These are phyloP conservation scores for Candida krabiensis DNA, from an alignment of 805 yeast species.

Conservation along the genomic window DNA sequence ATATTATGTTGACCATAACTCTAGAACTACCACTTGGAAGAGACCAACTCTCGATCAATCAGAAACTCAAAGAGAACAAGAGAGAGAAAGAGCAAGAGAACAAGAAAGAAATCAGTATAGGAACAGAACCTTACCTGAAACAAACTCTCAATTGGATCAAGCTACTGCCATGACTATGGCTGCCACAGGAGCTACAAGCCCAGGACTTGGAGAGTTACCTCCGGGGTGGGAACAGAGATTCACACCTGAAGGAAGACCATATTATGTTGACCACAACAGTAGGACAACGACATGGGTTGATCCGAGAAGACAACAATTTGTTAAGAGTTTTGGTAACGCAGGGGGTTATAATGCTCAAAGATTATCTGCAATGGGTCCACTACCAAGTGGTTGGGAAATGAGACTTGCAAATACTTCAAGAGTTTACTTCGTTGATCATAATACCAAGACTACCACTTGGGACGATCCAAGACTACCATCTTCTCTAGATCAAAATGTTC, in stretches of 20 bases:
- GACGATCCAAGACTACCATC: constrained; percentile 99
- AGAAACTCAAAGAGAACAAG: constrained; percentile 64
- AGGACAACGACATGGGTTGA: constrained; percentile 99
- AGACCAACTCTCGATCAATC: constrained; percentile 84
- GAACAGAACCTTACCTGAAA: constrained; percentile 86
- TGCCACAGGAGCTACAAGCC: constrained; percentile 84
- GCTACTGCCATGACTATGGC: constrained; percentile 52
- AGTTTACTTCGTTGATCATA: constrained; percentile 98
- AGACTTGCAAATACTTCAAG: constrained; percentile 97
- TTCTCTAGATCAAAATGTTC: constrained; percentile 95
- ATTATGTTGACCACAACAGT: constrained; percentile 98
- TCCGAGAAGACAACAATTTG: constrained; percentile 98
- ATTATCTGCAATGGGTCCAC: constrained; percentile 94
- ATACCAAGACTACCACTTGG: constrained; percentile 99
- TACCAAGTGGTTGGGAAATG: constrained; percentile 99
- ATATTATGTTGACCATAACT: constrained; percentile 96
- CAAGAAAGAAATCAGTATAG: constrained; percentile 89
- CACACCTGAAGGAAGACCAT: constrained; percentile 97
- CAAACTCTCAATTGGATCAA: constrained; percentile 49
- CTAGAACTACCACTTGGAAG: constrained; percentile 98
- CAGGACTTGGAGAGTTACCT: constrained; percentile 95
- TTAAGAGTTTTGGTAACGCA: constrained; percentile 87
- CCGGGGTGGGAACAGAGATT: constrained; percentile 99
- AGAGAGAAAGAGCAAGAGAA: constrained; percentile 70
- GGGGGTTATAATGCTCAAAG: constrained; percentile 98